Evolutionary conservation across 768 basidiomycete genomes (phyloP), one percentile per base, ranked within the genome.

Genomic region (Antrodiella citrinella): DNA sequence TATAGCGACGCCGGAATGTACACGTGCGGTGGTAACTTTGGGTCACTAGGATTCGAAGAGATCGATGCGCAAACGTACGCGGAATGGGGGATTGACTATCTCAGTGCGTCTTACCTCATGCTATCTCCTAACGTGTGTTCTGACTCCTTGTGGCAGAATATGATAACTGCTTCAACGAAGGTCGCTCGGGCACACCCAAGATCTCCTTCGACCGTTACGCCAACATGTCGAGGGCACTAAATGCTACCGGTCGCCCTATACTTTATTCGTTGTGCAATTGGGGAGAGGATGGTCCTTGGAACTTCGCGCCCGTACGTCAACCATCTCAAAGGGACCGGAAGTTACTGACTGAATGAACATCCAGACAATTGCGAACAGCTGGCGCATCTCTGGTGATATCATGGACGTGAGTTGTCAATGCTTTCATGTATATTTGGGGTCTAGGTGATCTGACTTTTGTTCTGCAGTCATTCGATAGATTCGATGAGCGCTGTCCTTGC

Each of bases 161-260:
- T 48, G 69, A 71, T 55, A 71, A 71, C 44, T 71, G 69, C 59
- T 67, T 57, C 55, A 71, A 70, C 55, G 65, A 69, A 51, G 69
- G 69, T 9, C 65, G 59, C 10, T 47, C 66, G 2, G 69, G 69
- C 12, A 66, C 65, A 3, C 65, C 69, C 7, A 50, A 52, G 41
- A 61, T 69, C 43, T 69, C 69, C 1, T 66, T 61, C 47, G 62
- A 69, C n/a, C 58, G 69, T 5, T 71, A 63, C 49, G 59, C 58
- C 22, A 64, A 66, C 47, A 71, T 71, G 69, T 67, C 67, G 0
- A 51, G 59, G n/a, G 69, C 69, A 0, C 53, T 71, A 19, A 68
- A 66, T 46, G 67, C 62, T 11, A 71, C 69, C 0, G 69, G 69
- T 1, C 56, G 69, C 10, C 69, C 69, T 4, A 70, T 70, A 26